Conservation (phyloP, 2,329 filamentous ascomycete species). For the Saccharata proteae region DNA sequence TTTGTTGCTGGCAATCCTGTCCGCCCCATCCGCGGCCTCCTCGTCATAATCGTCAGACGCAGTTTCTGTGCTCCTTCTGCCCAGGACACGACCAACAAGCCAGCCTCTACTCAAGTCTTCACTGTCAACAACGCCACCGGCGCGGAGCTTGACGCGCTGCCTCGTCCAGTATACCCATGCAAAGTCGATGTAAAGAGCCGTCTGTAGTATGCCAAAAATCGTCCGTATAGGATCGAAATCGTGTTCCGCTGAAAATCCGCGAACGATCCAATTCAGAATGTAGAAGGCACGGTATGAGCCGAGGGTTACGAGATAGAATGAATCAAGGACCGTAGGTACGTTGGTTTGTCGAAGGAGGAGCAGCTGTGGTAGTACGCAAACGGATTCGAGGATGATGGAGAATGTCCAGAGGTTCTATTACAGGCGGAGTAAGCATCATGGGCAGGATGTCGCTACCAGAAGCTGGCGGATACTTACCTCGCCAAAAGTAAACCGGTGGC, state of each 20-base stretch:
- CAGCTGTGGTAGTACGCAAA: slow-evolving; percentile 82
- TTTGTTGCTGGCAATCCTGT: slow-evolving; percentile 18
- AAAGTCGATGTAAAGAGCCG: slow-evolving; percentile 82
- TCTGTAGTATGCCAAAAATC: slow-evolving; percentile 82
- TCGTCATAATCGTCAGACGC: slow-evolving; percentile 42
- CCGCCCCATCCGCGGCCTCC: slow-evolving; percentile 43
- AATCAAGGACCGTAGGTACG: slow-evolving; percentile 90
- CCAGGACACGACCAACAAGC: slow-evolving; percentile 68
- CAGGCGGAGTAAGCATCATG: background rate
- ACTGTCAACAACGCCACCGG: slow-evolving; percentile 76
- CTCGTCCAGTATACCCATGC: slow-evolving; percentile 94
- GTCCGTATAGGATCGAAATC: slow-evolving; percentile 61
- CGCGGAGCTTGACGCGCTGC: slow-evolving; percentile 85
- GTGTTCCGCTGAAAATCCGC: slow-evolving; percentile 47
- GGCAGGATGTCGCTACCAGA: background rate
- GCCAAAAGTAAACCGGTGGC: slow-evolving; percentile 8
- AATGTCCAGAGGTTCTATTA: slow-evolving; percentile 76
- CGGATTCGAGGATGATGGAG: slow-evolving; percentile 81
- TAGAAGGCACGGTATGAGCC: slow-evolving; percentile 84
- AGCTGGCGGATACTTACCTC: slow-evolving; percentile 6
- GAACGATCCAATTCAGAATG: slow-evolving; percentile 79
- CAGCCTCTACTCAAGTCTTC: slow-evolving; percentile 80
- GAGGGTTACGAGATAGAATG: slow-evolving; percentile 82
- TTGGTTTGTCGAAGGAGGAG: slow-evolving; percentile 87
- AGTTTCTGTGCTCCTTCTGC: slow-evolving; percentile 37